These are phyloP conservation scores for Pinus taeda DNA, from an alignment of 75 land plant species.

Conservation along the genomic window DNA sequence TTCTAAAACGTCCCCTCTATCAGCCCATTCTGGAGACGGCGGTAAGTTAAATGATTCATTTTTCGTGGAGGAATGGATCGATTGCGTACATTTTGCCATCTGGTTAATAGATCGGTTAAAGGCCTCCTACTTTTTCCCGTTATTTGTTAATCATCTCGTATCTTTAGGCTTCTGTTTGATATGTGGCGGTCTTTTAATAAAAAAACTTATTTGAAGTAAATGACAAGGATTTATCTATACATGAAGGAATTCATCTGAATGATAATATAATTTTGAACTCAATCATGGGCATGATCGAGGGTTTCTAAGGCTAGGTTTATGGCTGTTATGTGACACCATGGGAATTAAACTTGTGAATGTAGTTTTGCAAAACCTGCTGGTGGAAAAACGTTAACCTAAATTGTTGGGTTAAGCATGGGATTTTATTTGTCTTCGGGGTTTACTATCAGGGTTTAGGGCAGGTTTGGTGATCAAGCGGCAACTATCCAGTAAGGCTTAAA, in stretches of 20 bases:
- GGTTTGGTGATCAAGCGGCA: too few relatives aligned
- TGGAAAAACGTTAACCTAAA: too few relatives aligned
- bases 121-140: not conserved
- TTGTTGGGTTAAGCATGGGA: too few relatives aligned
- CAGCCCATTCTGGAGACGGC: not conserved
- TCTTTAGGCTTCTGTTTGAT: not conserved
- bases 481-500: too few relatives aligned
- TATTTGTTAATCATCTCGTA: not conserved
- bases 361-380: too few relatives aligned
- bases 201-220: not conserved
- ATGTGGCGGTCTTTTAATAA: too few relatives aligned
- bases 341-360: too few relatives aligned
- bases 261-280: not conserved
- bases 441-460: too few relatives aligned
- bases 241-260: not conserved
- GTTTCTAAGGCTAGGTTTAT: too few relatives aligned
- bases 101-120: not conserved
- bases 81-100: not conserved
- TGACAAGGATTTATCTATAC: not conserved
- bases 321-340: too few relatives aligned
- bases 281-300: too few relatives aligned
- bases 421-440: too few relatives aligned
- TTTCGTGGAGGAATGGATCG: not conserved
- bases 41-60: not conserved
- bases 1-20: not conserved